Percentiles rank a stretch among this genome's conserved stretches.
Conservation (phyloP, 805 yeast genomes). For the Starmerella tilneyi region DNA sequence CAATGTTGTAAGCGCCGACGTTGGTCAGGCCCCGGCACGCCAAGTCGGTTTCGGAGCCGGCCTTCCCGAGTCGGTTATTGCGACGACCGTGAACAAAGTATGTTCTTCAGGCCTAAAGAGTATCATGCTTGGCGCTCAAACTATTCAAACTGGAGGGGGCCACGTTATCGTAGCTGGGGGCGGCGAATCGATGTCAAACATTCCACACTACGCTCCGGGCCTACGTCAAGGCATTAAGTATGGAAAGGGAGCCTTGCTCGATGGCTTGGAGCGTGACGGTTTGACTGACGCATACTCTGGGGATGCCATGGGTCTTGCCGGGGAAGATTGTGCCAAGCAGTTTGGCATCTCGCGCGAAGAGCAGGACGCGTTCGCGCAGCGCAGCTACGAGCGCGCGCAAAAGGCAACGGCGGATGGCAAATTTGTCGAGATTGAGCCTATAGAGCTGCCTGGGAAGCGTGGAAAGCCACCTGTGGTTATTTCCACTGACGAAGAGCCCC, state of each 20-base stretch:
- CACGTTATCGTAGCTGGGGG: constrained; percentile 96
- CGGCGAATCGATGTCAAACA: constrained; percentile 93
- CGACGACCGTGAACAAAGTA: constrained; percentile 89
- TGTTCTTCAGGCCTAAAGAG: constrained; percentile 96
- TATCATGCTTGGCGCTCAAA: constrained; percentile 79
- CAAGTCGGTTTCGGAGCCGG: constrained; percentile 93
- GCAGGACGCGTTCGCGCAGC: constrained; percentile 82
- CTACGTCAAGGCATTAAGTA: constrained; percentile 84
- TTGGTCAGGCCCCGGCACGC: constrained; percentile 97
- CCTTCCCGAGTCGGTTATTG: constrained; percentile 64
- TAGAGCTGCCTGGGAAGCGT: constrained; percentile 80
- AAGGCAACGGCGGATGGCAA: constrained; percentile 71
- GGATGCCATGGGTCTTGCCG: constrained; percentile 90
- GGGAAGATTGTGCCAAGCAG: constrained; percentile 90
- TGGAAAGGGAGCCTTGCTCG: constrained; percentile 71
- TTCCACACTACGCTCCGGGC: constrained; percentile 81
- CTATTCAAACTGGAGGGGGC: constrained; percentile 77
- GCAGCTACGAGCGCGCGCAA: constrained; percentile 77
- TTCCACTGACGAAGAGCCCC: constrained; percentile 70
- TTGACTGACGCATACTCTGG: constrained; percentile 82
- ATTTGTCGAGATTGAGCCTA: constrained; percentile 77
- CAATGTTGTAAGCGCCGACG: constrained; percentile 81
- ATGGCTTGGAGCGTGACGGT: constrained; percentile 90
- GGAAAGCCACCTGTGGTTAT: constrained; percentile 63
- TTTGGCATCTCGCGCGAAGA: constrained; percentile 66